Conservation (phyloP, 2,329 filamentous ascomycete species). For the Phaeosphaeriaceae sp. region DNA sequence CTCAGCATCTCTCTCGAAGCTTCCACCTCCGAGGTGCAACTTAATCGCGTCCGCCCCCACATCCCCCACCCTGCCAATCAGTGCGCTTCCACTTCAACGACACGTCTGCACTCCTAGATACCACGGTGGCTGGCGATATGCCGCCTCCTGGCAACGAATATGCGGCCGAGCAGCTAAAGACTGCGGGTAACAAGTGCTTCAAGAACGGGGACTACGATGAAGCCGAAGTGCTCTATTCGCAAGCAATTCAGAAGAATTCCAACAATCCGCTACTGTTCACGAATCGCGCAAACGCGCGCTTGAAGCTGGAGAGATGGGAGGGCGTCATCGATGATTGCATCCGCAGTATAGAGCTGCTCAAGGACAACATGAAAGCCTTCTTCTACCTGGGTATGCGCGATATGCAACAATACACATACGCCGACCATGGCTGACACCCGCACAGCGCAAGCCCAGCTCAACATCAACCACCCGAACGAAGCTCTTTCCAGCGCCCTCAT, state of each 20-base stretch:
- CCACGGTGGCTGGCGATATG: slow-evolving; percentile 14
- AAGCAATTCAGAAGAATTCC: slow-evolving; percentile 81
- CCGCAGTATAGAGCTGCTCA: slow-evolving; percentile 73
- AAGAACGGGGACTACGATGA: slow-evolving; percentile 68
- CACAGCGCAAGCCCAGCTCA: slow-evolving; percentile 78
- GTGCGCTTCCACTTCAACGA: slow-evolving; percentile 24
- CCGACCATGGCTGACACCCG: slow-evolving; percentile 17
- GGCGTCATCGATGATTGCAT: slow-evolving; percentile 80
- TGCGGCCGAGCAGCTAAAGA: slow-evolving; percentile 57
- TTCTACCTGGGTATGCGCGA: slow-evolving; percentile 69
- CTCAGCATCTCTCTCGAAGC: slow-evolving; percentile 34
- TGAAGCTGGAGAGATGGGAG: slow-evolving; percentile 77
- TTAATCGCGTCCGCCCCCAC: slow-evolving; percentile 23
- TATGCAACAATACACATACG: not conserved
- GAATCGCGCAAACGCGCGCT: slow-evolving; percentile 84
- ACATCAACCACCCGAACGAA: slow-evolving; percentile 73
- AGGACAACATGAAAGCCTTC: slow-evolving; percentile 78
- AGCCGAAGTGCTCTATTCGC: slow-evolving; percentile 75
- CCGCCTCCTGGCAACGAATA: slow-evolving; percentile 44
- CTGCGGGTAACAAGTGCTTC: slow-evolving; percentile 70
- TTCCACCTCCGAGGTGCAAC: slow-evolving; percentile 22
- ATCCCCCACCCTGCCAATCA: slow-evolving; percentile 28
- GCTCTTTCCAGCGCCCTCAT: slow-evolving; percentile 73
- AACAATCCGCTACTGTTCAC: slow-evolving; percentile 83
- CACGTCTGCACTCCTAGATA: slow-evolving; percentile 18